Evolutionary conservation across 148 eudicot species (phyloP).

Genomic region (Rhododendron kiyosumense): DNA sequence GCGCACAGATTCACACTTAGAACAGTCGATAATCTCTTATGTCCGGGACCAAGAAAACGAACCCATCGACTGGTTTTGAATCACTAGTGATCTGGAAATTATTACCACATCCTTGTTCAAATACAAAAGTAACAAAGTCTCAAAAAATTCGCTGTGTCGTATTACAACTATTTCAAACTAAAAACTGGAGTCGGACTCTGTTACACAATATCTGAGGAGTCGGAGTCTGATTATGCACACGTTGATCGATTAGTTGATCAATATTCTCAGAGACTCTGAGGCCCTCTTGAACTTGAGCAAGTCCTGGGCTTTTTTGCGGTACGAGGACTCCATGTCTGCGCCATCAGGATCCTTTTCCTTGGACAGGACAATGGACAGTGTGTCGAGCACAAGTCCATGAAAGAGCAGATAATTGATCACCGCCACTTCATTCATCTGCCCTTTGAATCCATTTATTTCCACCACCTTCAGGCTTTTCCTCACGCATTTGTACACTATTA

Average conservation of each 20-base stretch:
- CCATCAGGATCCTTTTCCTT: conserved; percentile 9
- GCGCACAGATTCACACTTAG: no score
- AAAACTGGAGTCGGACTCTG: no score
- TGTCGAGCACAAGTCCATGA: conserved; percentile 1
- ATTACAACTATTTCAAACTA: no score
- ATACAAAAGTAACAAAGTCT: background rate
- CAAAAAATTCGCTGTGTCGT: no score
- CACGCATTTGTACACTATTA: background rate
- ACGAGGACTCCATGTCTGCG: background rate
- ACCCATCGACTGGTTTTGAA: background rate
- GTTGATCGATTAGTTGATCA: background rate
- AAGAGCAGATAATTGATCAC: conserved; percentile 1
- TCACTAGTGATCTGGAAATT: background rate
- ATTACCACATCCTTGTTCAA: background rate
- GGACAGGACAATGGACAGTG: background rate
- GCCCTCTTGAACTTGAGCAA: background rate
- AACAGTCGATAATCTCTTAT: no score
- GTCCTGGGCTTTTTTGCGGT: background rate
- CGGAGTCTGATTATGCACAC: background rate
- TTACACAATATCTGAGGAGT: background rate
- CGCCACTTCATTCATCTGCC: background rate
- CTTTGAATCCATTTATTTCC: conserved; percentile 17
- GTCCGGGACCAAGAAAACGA: background rate
- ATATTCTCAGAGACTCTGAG: background rate
- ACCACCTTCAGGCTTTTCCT: conserved; percentile 1